Evolutionary conservation across 73 alveolate genomes (phyloP).

Genomic region (Symbiodinium natans): DNA sequence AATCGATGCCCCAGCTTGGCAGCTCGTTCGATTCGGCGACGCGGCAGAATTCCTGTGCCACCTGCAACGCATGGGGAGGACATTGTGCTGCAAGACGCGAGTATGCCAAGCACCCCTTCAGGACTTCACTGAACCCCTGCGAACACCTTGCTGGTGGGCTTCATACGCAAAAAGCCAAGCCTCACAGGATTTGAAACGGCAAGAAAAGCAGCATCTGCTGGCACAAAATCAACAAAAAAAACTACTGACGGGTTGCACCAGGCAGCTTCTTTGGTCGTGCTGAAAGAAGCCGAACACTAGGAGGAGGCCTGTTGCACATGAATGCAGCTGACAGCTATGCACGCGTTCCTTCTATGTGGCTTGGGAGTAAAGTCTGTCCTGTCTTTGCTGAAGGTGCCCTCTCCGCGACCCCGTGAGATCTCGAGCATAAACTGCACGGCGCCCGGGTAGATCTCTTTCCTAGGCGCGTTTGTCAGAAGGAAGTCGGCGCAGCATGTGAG

Average conservation of each 20-base stretch:
- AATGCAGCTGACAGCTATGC: not conserved
- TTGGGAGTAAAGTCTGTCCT: too few relatives aligned
- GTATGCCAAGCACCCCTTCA: too few relatives aligned
- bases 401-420: constrained; percentile 36
- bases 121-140: too few relatives aligned
- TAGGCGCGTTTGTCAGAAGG: not conserved
- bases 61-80: not conserved
- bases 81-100: too few relatives aligned
- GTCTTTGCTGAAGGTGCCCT: not conserved
- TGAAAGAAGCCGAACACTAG: constrained; percentile 61
- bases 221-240: not conserved
- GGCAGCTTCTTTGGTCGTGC: not conserved
- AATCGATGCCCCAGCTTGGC: constrained; percentile 65
- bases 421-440: constrained; percentile 89
- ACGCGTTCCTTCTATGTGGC: too few relatives aligned
- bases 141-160: constrained; percentile 54
- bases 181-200: not conserved
- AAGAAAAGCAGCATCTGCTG: not conserved
- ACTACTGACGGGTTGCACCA: not conserved
- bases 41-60: constrained; percentile 39
- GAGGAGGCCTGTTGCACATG: constrained; percentile 13
- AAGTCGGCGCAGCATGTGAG: not conserved
- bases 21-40: constrained; percentile 43
- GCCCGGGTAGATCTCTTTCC: constrained; percentile 82
- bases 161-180: constrained; percentile 76